These are phyloP conservation scores for Friedmanniomyces simplex DNA, from an alignment of 495 filamentous ascomycete species.

Conservation along the genomic window DNA sequence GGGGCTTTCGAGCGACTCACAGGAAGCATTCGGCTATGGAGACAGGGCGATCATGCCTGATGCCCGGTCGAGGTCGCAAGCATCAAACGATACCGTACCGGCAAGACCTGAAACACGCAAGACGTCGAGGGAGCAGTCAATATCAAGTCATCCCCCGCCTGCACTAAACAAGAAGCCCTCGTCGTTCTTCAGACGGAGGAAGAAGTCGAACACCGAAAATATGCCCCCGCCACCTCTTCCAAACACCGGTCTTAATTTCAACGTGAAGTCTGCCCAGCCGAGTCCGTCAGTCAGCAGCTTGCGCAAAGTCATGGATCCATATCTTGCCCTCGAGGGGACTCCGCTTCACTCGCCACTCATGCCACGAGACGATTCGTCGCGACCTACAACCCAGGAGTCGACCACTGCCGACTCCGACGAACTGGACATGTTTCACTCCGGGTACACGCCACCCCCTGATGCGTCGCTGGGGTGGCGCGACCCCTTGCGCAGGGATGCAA, in stretches of 20 bases:
- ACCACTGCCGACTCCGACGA: constrained; percentile 24
- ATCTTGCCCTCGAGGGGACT: constrained; percentile 35
- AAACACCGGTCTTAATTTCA: constrained; percentile 21
- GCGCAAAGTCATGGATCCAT: constrained; percentile 83
- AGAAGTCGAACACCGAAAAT: constrained; percentile 64
- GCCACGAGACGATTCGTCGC: constrained; percentile 14
- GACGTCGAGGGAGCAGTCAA: constrained; percentile 2
- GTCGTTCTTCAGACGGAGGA: constrained; percentile 83
- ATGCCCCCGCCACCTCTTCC: constrained; percentile 38
- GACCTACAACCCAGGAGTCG: constrained; percentile 21
- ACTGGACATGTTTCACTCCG: constrained; percentile 48
- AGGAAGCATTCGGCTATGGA: neutral
- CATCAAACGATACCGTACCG: neutral
- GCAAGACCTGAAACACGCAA: neutral
- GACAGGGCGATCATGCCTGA: neutral
- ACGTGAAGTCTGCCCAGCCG: constrained; percentile 33
- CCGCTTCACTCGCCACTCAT: constrained; percentile 20
- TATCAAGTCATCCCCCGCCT: constrained; percentile 24
- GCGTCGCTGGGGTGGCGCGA: constrained; percentile 43
- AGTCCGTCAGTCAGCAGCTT: constrained; percentile 79
- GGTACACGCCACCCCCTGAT: constrained; percentile 50
- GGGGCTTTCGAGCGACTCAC: constrained; percentile 4
- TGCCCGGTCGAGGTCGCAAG: neutral
- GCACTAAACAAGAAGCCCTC: constrained; percentile 81
- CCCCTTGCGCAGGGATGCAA: constrained; percentile 4